phyloP scores from a whole-genome alignment of 2,329 filamentous ascomycete genomes.

The Ophioceras dolichostomum region DNA sequence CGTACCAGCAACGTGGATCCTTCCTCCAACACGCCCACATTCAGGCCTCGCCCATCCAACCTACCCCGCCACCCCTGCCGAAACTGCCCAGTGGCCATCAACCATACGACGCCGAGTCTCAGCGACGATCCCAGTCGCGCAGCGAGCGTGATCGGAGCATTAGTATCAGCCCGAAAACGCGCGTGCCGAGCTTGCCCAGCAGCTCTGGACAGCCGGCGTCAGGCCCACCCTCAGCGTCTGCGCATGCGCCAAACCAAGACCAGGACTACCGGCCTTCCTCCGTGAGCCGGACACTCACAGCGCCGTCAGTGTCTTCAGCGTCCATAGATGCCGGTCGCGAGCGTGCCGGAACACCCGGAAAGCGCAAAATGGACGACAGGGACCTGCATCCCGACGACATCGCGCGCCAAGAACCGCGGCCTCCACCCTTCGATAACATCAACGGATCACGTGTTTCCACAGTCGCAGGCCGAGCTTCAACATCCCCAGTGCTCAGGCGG shows the following conservation, averaged over 20 bases:
- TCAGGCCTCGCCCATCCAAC: slow-evolving; percentile 19
- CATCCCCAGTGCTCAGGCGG: slow-evolving; percentile 9
- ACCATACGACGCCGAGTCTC: slow-evolving; percentile 11
- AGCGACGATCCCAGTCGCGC: slow-evolving; percentile 38
- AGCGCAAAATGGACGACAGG: slow-evolving; percentile 35
- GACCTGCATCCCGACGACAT: slow-evolving; percentile 37
- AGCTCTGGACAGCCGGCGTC: slow-evolving; percentile 21
- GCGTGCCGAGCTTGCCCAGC: slow-evolving; percentile 39
- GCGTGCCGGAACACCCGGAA: slow-evolving; percentile 26
- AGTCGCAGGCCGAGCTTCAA: slow-evolving; percentile 9
- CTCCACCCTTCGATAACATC: slow-evolving; percentile 31
- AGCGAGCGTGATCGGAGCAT: slow-evolving; percentile 57
- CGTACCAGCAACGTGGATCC: slow-evolving; percentile 32
- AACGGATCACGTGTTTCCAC: slow-evolving; percentile 25
- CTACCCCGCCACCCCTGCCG: slow-evolving; percentile 23
- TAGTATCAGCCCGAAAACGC: slow-evolving; percentile 70
- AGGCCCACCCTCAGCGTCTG: slow-evolving; percentile 5
- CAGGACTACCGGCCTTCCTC: slow-evolving; percentile 10
- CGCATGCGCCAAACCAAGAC: too few relatives aligned
- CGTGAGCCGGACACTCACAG: slow-evolving; percentile 2
- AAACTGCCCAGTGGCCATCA: slow-evolving; percentile 26
- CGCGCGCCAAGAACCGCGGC: slow-evolving; percentile 33
- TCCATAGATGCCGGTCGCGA: slow-evolving; percentile 18
- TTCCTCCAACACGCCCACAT: slow-evolving; percentile 22
- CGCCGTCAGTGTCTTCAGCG: slow-evolving; percentile 2